Evolutionary conservation across 2,329 filamentous ascomycete genomes (phyloP).

Genomic region (Scleromitrula shiraiana): DNA sequence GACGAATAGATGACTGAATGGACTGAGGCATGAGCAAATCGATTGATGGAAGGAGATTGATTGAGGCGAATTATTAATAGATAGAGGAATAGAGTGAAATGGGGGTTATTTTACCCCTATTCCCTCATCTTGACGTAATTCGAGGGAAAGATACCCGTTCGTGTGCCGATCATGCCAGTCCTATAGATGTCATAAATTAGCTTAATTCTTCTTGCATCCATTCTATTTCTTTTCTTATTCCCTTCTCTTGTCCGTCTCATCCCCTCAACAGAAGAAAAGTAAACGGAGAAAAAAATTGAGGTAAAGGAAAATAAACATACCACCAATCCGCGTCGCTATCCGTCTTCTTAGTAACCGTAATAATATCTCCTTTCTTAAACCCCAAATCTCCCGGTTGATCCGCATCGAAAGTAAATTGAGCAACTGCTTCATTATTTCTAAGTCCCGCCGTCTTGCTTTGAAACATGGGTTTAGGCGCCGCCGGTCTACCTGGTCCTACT

Average conservation of each 20-base stretch:
- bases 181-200: slow-evolving; percentile 31
- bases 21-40: too few species aligned
- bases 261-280: neutral
- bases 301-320: slow-evolving; percentile 40
- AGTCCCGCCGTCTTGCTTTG: slow-evolving; percentile 46
- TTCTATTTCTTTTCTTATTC: neutral
- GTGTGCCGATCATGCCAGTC: slow-evolving; percentile 81
- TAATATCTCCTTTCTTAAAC: slow-evolving; percentile 96
- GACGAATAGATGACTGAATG: too few species aligned
- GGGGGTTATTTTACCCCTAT: slow-evolving; percentile 21
- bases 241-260: too few species aligned
- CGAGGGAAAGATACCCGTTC: slow-evolving; percentile 89
- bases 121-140: slow-evolving; percentile 63
- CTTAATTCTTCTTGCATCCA: neutral
- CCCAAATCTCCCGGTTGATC: slow-evolving; percentile 87
- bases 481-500: slow-evolving; percentile 63
- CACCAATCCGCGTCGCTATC: slow-evolving; percentile 96
- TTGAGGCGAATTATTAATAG: neutral
- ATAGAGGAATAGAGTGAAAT: neutral
- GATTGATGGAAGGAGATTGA: too few species aligned
- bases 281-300: too few species aligned
- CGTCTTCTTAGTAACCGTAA: slow-evolving; percentile 90
- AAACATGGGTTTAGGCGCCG: slow-evolving; percentile 86
- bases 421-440: slow-evolving; percentile 74
- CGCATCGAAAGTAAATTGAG: slow-evolving; percentile 88